A percentile compares a stretch with the other conserved stretches of the same genome.
Conservation (phyloP, 441 rosid genomes). For the Biscutella laevigata region DNA sequence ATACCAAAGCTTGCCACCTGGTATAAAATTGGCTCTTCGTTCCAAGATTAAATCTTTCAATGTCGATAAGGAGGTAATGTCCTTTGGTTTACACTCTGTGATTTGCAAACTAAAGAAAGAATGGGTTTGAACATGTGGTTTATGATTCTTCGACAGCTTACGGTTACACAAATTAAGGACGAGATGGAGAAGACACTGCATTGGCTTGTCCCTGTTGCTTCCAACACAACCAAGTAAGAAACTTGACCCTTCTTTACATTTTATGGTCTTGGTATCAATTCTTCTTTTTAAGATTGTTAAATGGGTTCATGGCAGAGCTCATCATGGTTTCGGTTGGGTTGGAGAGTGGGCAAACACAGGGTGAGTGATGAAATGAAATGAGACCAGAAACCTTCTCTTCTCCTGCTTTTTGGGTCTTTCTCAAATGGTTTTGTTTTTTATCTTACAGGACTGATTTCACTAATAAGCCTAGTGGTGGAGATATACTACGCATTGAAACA, state of each 20-base stretch:
- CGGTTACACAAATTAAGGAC: constrained; percentile 66
- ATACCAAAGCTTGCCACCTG: constrained; percentile 58
- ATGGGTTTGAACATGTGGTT: too few relatives aligned
- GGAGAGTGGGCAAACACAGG: constrained; percentile 70
- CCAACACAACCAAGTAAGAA: constrained; percentile 82
- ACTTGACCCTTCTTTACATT: background rate
- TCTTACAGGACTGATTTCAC: constrained; percentile 38
- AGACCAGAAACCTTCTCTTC: constrained; percentile 7
- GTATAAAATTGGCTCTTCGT: constrained; percentile 46
- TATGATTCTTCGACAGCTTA: constrained; percentile 41
- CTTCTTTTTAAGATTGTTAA: background rate
- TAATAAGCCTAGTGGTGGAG: constrained; percentile 38
- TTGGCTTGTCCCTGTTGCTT: constrained; percentile 95
- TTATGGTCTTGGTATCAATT: background rate
- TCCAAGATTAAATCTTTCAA: constrained; percentile 42
- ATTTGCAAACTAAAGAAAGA: background rate
- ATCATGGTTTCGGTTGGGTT: constrained; percentile 69
- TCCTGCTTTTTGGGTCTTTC: background rate
- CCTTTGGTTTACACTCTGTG: background rate
- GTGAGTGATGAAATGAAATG: constrained; percentile 27
- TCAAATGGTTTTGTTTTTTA: background rate
- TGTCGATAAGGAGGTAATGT: constrained; percentile 49
- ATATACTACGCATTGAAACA: constrained; percentile 52
- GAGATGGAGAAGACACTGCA: constrained; percentile 90
- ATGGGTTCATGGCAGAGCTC: constrained; percentile 40